Evolutionary conservation across 768 basidiomycete genomes (phyloP).

Genomic region (Russula virescens): DNA sequence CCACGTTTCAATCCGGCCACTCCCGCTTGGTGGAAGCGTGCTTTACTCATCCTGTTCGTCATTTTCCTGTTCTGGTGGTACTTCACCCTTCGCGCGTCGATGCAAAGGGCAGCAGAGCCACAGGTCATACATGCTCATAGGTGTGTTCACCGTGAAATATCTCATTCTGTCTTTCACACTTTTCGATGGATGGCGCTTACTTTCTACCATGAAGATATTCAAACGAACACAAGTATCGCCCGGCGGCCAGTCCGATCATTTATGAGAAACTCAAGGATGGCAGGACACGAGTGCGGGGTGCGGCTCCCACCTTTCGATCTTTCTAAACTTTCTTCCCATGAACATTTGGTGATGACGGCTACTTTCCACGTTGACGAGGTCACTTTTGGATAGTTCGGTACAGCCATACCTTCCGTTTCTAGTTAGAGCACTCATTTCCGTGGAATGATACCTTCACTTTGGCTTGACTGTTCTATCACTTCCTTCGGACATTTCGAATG

Average conservation of each 20-base stretch:
- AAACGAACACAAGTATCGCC: constrained; percentile 73
- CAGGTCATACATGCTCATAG: constrained; percentile 57
- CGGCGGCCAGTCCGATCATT: constrained; percentile 79
- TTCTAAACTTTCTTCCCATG: neutral
- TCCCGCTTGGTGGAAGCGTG: constrained; percentile 48
- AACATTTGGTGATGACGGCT: neutral
- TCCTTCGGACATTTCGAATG: neutral
- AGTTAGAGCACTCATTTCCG: constrained; percentile 1
- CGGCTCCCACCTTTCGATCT: constrained; percentile 34
- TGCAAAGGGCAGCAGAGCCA: constrained; percentile 28
- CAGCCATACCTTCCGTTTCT: neutral
- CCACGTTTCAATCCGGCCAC: constrained; percentile 46
- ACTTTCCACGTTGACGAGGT: neutral
- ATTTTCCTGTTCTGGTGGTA: constrained; percentile 38
- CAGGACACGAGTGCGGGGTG: constrained; percentile 62
- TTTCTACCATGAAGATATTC: constrained; percentile 53
- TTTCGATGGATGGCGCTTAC: neutral
- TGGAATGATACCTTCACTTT: neutral
- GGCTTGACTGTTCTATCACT: neutral
- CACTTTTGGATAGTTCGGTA: neutral
- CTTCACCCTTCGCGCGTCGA: constrained; percentile 27
- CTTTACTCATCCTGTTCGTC: constrained; percentile 40
- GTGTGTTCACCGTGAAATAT: constrained; percentile 35
- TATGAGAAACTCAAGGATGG: constrained; percentile 74
- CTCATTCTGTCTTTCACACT: neutral